Evolutionary conservation across 768 basidiomycete genomes (phyloP), one percentile per base, ranked within the genome.

Genomic region (Bullera alba): DNA sequence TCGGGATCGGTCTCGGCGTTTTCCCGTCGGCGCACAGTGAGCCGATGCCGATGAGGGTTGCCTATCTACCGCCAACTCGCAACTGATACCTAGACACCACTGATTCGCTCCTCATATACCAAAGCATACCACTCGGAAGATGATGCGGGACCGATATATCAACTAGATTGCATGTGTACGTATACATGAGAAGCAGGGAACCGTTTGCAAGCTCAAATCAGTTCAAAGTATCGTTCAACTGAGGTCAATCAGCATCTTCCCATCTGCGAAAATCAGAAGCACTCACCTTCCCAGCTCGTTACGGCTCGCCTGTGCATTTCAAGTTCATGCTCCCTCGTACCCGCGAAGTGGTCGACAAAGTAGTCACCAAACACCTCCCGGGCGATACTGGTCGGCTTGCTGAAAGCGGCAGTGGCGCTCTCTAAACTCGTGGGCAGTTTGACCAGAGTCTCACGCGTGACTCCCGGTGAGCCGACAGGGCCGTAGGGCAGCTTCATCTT

Each of bases 341-440:
- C 92, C 2, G 86, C 89, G 63, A 81, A 93, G 69, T 99, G 95
- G 15, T 97, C 87, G 1, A 97, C 87, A 64, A 96, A 95, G 21
- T 81, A 83, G 63, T 90, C 76, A 0, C 92, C 93, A 49, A 97
- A 82, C 35, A 88, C 76, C 65, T 91, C 85, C 27, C 95, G 79
- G 2, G 95, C 95, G 44, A 93, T 73, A 61, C 88, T 91, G 14
- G 77, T 80, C 3, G 79, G 74, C 26, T 74, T 75, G 81, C 86
- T 85, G 85, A 99, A 95, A 43, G 78, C 77, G 35, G 76, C 74
- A 3, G 89, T 87, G 2, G 92, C 93, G 4, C 79, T 74, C 63
- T 88, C 85, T 30, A 99, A 77, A 1, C 85, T 85, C 35, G 78
- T 77, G 1, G 92, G 86, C 16, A 97, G 74, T 78, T 85, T 83